Percentiles rank a stretch among this genome's conserved stretches.
Conservation (phyloP, 257 asterid species). For the Jasminum sambac region DNA sequence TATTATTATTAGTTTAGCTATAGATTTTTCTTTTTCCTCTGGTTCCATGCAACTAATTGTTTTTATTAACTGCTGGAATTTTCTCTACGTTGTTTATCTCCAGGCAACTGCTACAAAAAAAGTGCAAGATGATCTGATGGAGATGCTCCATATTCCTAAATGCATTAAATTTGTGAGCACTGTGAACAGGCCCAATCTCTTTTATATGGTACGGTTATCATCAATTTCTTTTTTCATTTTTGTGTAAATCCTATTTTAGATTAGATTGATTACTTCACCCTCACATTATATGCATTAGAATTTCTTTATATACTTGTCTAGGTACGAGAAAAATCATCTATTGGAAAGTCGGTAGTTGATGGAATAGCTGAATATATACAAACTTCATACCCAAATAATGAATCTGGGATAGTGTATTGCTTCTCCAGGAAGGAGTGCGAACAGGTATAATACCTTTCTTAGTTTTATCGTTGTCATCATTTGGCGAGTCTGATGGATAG, state of each 20-base stretch:
- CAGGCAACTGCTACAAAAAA: constrained; percentile 96
- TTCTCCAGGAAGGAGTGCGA: constrained; percentile 98
- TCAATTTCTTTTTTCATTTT: constrained; percentile 16
- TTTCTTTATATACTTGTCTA: constrained; percentile 28
- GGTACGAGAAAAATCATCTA: constrained; percentile 88
- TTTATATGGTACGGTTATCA: constrained; percentile 68
- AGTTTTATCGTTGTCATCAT: constrained; percentile 7
- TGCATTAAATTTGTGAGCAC: constrained; percentile 85
- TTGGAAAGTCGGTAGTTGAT: constrained; percentile 69
- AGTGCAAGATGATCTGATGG: constrained; percentile 90
- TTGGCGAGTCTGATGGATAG: constrained; percentile 11
- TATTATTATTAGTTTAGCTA: constrained; percentile 17
- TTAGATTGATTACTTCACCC: constrained; percentile 19
- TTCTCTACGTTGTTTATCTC: constrained; percentile 27
- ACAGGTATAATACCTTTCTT: constrained; percentile 54
- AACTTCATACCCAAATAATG: constrained; percentile 79
- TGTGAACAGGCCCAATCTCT: constrained; percentile 93
- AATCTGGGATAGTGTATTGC: constrained; percentile 97
- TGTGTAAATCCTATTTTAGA: constrained; percentile 14
- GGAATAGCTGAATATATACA: constrained; percentile 79
- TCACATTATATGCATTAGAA: constrained; percentile 22
- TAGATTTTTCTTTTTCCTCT: constrained; percentile 10
- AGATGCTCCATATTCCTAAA: constrained; percentile 81
- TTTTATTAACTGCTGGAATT: constrained; percentile 20
- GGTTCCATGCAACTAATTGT: constrained; percentile 3